phyloP scores from a whole-genome alignment of 805 yeast genomes.

The Kuraishia hungarica region DNA sequence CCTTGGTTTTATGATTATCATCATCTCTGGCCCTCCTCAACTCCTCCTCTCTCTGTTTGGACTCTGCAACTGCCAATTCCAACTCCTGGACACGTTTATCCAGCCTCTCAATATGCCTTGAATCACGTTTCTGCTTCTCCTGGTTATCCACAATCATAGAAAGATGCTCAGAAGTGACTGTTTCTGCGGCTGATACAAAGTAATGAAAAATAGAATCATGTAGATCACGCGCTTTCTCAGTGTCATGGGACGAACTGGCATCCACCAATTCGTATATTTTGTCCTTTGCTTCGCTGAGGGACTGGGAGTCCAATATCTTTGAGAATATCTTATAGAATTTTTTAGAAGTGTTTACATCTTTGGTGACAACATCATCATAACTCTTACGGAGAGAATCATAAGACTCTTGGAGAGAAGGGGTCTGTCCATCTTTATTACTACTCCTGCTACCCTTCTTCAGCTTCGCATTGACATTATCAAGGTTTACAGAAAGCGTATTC shows the following conservation, averaged over 20 bases:
- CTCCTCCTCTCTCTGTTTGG: neutral
- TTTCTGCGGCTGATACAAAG: conserved; percentile 51
- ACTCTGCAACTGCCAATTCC: neutral
- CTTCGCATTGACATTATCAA: conserved; percentile 30
- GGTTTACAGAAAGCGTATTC: conserved; percentile 22
- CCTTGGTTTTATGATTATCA: neutral
- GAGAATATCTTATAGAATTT: conserved; percentile 42
- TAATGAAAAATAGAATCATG: conserved; percentile 29
- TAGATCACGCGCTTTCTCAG: conserved; percentile 21
- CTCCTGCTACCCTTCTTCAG: conserved; percentile 17
- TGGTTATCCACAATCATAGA: neutral
- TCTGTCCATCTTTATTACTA: too few species aligned
- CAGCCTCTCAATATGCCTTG: neutral
- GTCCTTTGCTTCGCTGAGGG: conserved; percentile 49
- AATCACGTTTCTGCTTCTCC: neutral
- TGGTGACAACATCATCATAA: conserved; percentile 29
- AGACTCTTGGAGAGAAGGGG: conserved; percentile 10
- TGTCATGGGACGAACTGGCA: conserved; percentile 13
- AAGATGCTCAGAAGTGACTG: conserved; percentile 12
- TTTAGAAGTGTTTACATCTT: conserved; percentile 37
- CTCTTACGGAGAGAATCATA: conserved; percentile 29
- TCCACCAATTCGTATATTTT: conserved; percentile 36
- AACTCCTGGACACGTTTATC: neutral
- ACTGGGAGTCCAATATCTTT: conserved; percentile 47
- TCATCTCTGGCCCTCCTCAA: neutral